A percentile compares a stretch with the other conserved stretches of the same genome.
Conservation (phyloP, 345 rosid species). For the Eucalyptus urophylla region DNA sequence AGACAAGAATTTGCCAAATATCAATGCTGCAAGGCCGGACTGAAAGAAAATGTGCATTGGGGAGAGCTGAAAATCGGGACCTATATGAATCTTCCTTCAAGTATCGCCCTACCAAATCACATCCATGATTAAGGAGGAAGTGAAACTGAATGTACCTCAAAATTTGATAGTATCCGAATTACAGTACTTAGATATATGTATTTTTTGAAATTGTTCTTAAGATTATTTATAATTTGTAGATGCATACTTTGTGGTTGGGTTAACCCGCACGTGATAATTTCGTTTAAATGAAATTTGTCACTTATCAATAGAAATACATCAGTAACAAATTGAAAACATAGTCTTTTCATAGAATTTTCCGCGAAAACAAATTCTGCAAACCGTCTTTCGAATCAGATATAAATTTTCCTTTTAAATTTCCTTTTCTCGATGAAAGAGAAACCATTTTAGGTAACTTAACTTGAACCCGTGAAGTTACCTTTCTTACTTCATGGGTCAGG, state of each 20-base stretch:
- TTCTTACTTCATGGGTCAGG: neutral
- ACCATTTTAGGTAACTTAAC: neutral
- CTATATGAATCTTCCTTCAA: neutral
- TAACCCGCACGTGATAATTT: neutral
- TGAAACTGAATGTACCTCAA: neutral
- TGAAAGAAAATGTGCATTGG: neutral
- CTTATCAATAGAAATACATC: neutral
- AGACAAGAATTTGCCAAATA: neutral
- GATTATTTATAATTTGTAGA: neutral
- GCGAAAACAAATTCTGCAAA: neutral
- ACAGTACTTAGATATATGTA: neutral
- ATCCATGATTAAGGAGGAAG: neutral
- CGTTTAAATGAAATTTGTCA: neutral
- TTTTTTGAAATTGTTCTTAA: neutral
- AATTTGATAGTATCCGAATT: neutral
- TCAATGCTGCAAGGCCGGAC: fast-evolving
- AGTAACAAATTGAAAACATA: neutral
- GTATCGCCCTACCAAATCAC: neutral
- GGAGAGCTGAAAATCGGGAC: neutral
- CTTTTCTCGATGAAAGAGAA: neutral
- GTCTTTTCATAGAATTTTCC: neutral
- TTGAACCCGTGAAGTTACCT: neutral
- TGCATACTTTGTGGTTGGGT: neutral
- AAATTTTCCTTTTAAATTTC: neutral
- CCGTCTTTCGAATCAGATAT: neutral